Evolutionary conservation across 345 rosid species (phyloP), one percentile per base, ranked within the genome.

Genomic region (Gossypium raimondii): DNA sequence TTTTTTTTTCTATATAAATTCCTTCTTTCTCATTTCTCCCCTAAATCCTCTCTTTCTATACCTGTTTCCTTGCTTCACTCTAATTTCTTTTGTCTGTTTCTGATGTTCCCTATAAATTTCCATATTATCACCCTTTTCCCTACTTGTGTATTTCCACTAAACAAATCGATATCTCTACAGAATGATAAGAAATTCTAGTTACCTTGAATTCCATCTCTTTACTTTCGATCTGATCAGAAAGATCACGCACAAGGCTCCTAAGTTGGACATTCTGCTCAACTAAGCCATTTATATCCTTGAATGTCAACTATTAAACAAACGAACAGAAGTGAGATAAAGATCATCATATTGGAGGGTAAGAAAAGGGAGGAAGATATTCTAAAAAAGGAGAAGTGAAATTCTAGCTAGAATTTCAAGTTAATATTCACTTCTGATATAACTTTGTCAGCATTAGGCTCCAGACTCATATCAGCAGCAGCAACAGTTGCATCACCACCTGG

Each of bases 201-300:
- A 94, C 98, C 98, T 94, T 92, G 76, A 88, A 85, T 69, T 91
- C 95, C 83, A 45, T 73, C 86, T 94, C 98, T 76, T 84, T 84
- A 76, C 76, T 85, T 70, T 85, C 90, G 70, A 91, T 86, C 85
- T 91, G 95, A 61, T 89, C 87, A 67, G 97, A 88, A 75, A 92
- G 93, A 83, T 83, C 82, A 47, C 95, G 93, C 22, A 88, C 95
- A 75, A 94, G 96, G 80, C 84, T 92, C 81, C 98, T 88, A 75
- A 94, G 95, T 76, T 94, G 89, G 67, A 87, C 97, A 87, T 94
- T 94, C 85, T 89, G 98, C 87, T 91, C 98, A 74, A 94, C 97
- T 73, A 94, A 82, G 78, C 98, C 98, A 78, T 87, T 91, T 84
- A 94, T 92, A 78, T 94, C 97, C 89, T 85, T 91, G 83, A 91